A percentile compares a stretch with the other conserved stretches of the same genome.
phyloP scores from a whole-genome alignment of 805 yeast genomes.

The Kodamaea leandrae region DNA sequence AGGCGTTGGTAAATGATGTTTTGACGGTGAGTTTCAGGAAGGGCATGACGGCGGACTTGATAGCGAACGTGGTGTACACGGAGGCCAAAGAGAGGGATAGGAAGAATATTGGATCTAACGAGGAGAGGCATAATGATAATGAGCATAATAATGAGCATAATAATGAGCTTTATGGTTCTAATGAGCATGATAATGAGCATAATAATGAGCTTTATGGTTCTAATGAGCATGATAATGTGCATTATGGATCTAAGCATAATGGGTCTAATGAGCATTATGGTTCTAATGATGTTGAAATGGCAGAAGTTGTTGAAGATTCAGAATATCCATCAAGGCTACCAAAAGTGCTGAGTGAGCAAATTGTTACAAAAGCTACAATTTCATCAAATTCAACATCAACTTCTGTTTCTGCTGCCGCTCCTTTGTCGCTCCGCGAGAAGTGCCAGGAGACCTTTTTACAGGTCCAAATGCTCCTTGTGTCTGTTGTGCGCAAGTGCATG shows the following conservation, averaged over 20 bases:
- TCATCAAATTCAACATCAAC: too few relatives aligned
- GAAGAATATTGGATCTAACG: neutral
- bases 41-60: conserved; percentile 43
- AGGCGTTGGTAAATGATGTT: conserved; percentile 66
- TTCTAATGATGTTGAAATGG: neutral
- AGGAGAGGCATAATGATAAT: neutral
- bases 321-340: too few relatives aligned
- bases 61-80: conserved; percentile 37
- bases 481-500: conserved; percentile 53
- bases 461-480: conserved; percentile 29
- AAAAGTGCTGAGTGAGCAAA: too few relatives aligned
- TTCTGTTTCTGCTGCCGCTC: too few relatives aligned
- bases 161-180: too few relatives aligned
- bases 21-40: conserved; percentile 58
- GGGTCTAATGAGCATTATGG: neutral
- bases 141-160: neutral
- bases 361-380: too few relatives aligned
- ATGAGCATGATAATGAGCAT: neutral
- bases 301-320: neutral
- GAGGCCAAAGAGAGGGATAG: conserved; percentile 30
- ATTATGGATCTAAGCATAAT: neutral
- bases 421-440: too few relatives aligned
- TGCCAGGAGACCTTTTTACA: neutral
- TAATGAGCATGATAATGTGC: conserved; percentile 11
- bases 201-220: too few relatives aligned